Evolutionary conservation across 2,329 filamentous ascomycete genomes (phyloP), one percentile per base, ranked within the genome.

Genomic region (Penicillium sp.): DNA sequence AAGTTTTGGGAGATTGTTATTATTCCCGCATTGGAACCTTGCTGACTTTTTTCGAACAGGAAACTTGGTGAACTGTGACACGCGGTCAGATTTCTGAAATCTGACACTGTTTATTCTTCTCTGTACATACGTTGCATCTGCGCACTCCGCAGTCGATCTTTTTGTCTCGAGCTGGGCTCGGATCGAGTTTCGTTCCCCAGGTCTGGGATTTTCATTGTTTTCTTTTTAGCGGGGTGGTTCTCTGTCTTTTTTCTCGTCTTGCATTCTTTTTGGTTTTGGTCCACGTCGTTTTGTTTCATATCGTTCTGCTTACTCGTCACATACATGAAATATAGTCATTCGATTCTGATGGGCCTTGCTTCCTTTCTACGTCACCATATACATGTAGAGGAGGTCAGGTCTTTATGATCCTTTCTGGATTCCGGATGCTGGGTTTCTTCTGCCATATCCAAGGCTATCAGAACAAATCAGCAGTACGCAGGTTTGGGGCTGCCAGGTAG

Each of bases 51-150:
- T 5, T 2, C 18, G 18, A 16, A 2, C 39, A 73, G 70, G 71
- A 73, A 67, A 72, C 71, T 13, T 73, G 71, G 71, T 72, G 57
- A 69, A 36, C 5, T 36, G 8, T 27, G 13, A 36, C n/a, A n/a
- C 34, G n/a, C 38, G 8, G 16, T 40, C 7, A 21, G 16, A 9
- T 21, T 18, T 8, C 18, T 40, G 8, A 10, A 10, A 3, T 40
- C 18, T 21, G 38, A 40, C 38, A 7, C 34, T n/a, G 13, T n/a
- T 11, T 18, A 24, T 44, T 31, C 24, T 40, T 7, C 14, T 21
- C 29, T 47, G 46, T 55, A 22, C 14, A 36, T 38, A 43, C 16
- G 44, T 44, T 27, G n/a, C 47, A 48, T 39, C 41, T 40, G 43
- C 31, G 44, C 45, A 40, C 31, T 38, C 13, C 34, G 44, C 31